Conservation (phyloP, 164 flowering plant genomes). For the Piper betle region DNA sequence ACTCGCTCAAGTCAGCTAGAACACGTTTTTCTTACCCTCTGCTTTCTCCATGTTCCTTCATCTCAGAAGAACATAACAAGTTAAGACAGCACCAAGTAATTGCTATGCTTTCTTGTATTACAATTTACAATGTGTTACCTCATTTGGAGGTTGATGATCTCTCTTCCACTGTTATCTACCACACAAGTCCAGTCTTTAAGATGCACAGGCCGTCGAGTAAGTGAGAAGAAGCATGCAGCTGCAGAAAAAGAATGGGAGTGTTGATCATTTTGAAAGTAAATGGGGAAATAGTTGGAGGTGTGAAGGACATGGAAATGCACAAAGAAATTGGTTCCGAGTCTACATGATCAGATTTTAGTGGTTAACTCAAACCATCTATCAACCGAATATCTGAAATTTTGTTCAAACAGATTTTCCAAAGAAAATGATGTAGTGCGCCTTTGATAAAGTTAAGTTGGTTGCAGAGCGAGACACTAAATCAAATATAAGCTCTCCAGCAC, state of each 20-base stretch:
- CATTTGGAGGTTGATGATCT: constrained; percentile 65
- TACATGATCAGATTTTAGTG: constrained; percentile 25
- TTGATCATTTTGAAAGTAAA: constrained; percentile 39
- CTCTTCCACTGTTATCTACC: constrained; percentile 38
- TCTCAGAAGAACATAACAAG: background rate
- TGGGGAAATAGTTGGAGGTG: constrained; percentile 44
- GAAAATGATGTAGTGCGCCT: constrained; percentile 43
- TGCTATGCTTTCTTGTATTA: background rate
- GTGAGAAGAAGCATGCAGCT: constrained; percentile 41
- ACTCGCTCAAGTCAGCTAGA: constrained; percentile 39
- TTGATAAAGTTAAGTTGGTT: constrained; percentile 30
- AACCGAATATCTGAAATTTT: constrained; percentile 32
- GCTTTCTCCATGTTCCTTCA: constrained; percentile 32
- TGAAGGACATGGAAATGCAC: constrained; percentile 57
- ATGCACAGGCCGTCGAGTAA: constrained; percentile 27
- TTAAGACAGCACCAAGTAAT: background rate
- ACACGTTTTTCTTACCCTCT: constrained; percentile 19
- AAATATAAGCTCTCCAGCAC: constrained; percentile 54
- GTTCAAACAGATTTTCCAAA: constrained; percentile 32
- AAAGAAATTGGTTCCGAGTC: constrained; percentile 31
- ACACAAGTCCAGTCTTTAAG: constrained; percentile 42
- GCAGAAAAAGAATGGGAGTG: constrained; percentile 26
- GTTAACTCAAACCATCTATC: constrained; percentile 69
- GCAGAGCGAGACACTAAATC: constrained; percentile 37
- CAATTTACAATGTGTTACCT: constrained; percentile 35